Evolutionary conservation across 2,329 filamentous ascomycete genomes (phyloP).

Genomic region (Incumbomyces lentus): DNA sequence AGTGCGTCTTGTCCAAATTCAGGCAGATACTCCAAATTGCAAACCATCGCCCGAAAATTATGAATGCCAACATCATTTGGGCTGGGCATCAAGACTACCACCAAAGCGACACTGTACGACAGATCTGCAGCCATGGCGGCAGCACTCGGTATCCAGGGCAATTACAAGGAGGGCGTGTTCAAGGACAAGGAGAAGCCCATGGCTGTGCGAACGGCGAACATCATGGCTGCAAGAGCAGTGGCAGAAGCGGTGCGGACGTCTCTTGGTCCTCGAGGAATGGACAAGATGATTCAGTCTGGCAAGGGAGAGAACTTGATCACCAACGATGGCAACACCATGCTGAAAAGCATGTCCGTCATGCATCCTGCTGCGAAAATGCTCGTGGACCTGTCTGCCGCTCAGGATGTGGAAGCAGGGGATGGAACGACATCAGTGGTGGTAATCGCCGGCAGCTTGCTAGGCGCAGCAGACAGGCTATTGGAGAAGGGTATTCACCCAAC

Average conservation of each 20-base stretch:
- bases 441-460: slow-evolving; percentile 88
- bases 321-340: slow-evolving; percentile 98
- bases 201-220: slow-evolving; percentile 91
- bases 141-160: slow-evolving; percentile 35
- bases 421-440: slow-evolving; percentile 97
- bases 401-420: slow-evolving; percentile 97
- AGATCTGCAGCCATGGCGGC: slow-evolving; percentile 35
- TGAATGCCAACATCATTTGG: too few species aligned
- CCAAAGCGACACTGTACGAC: too few species aligned
- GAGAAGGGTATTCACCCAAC: slow-evolving; percentile 94
- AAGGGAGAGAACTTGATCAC: slow-evolving; percentile 98
- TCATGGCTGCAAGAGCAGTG: slow-evolving; percentile 94
- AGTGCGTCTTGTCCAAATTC: too few species aligned
- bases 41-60: too few species aligned
- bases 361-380: slow-evolving; percentile 99
- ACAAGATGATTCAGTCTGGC: slow-evolving; percentile 97
- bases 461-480: slow-evolving; percentile 83
- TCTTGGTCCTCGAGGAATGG: slow-evolving; percentile 91
- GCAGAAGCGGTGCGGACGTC: slow-evolving; percentile 97
- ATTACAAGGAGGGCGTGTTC: slow-evolving; percentile 55
- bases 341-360: slow-evolving; percentile 98
- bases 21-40: too few species aligned
- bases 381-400: slow-evolving; percentile 89
- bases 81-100: too few species aligned
- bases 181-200: slow-evolving; percentile 40